Conservation (phyloP, 2,329 filamentous ascomycete species). For the Teratosphaeria destructans region DNA sequence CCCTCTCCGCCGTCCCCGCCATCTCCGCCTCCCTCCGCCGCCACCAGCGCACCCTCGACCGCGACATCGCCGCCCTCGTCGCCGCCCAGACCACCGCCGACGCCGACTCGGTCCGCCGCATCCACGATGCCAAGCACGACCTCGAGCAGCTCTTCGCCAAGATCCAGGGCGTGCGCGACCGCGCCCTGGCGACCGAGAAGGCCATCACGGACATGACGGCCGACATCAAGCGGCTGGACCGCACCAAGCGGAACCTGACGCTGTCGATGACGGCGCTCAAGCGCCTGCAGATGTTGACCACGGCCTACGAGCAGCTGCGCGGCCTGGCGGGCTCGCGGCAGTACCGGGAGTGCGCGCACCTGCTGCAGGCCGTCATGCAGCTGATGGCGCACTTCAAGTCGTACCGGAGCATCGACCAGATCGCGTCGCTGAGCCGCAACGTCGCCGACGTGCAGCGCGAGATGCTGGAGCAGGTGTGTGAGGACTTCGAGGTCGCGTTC, state of each 20-base stretch:
- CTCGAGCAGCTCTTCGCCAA: slow-evolving; percentile 83
- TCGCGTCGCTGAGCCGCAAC: slow-evolving; percentile 82
- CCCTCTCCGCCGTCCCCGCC: slow-evolving; percentile 63
- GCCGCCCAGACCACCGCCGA: slow-evolving; percentile 72
- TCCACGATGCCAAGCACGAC: slow-evolving; percentile 83
- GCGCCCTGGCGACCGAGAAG: slow-evolving; percentile 84
- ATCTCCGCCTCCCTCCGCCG: slow-evolving; percentile 63
- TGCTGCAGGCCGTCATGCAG: slow-evolving; percentile 90
- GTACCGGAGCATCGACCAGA: slow-evolving; percentile 95
- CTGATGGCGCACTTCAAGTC: slow-evolving; percentile 98
- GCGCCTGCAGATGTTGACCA: slow-evolving; percentile 94
- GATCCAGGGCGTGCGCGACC: slow-evolving; percentile 83
- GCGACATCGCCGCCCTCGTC: slow-evolving; percentile 63
- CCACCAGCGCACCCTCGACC: slow-evolving; percentile 73
- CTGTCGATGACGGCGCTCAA: slow-evolving; percentile 97
- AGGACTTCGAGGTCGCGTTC: slow-evolving; percentile 95
- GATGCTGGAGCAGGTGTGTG: slow-evolving; percentile 92
- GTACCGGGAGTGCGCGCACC: slow-evolving; percentile 86
- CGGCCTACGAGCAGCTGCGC: slow-evolving; percentile 92
- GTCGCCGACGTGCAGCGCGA: slow-evolving; percentile 90
- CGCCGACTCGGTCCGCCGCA: slow-evolving; percentile 77
- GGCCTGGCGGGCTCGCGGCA: slow-evolving; percentile 75
- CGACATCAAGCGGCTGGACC: slow-evolving; percentile 93
- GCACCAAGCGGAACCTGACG: slow-evolving; percentile 91
- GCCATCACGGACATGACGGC: slow-evolving; percentile 98